These are phyloP conservation scores for Rhodotorula mucilaginosa DNA, from an alignment of 1,284 basidiomycete species.

Conservation along the genomic window DNA sequence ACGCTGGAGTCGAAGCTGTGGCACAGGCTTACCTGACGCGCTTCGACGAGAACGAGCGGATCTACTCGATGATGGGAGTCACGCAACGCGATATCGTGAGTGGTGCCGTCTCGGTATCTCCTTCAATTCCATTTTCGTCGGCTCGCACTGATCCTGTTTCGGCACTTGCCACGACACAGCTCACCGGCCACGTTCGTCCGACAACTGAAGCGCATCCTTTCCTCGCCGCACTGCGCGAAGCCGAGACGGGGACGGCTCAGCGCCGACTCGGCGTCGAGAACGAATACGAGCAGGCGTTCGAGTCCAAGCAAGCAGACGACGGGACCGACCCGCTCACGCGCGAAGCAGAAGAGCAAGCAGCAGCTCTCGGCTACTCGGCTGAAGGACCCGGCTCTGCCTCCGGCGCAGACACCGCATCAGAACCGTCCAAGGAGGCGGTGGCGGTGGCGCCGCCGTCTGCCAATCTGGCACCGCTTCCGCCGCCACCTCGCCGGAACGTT, in stretches of 20 bases:
- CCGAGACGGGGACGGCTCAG: slow-evolving; percentile 55
- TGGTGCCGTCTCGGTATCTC: neutral
- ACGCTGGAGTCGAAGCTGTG: slow-evolving; percentile 53
- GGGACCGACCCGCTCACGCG: neutral
- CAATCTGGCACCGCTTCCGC: neutral
- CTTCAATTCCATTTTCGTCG: too few relatives aligned
- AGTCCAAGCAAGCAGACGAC: slow-evolving; percentile 11
- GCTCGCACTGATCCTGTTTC: neutral
- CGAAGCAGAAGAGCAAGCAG: neutral
- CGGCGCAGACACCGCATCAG: neutral
- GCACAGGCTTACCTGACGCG: slow-evolving; percentile 52
- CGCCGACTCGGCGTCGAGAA: slow-evolving; percentile 44
- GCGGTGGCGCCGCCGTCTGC: neutral
- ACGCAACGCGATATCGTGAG: slow-evolving; percentile 52
- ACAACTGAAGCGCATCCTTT: slow-evolving; percentile 52
- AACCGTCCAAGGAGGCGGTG: neutral
- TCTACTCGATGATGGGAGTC: slow-evolving; percentile 42
- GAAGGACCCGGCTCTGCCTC: neutral
- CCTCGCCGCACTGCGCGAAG: slow-evolving; percentile 53
- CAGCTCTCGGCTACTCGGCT: neutral
- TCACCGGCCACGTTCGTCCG: slow-evolving; percentile 50
- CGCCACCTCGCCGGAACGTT: neutral
- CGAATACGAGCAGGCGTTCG: slow-evolving; percentile 31
- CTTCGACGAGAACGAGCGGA: slow-evolving; percentile 44
- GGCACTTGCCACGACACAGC: neutral